Evolutionary conservation across 176 grass and related monocot genomes (phyloP).

Genomic region (Bolboschoenus planiculmis): DNA sequence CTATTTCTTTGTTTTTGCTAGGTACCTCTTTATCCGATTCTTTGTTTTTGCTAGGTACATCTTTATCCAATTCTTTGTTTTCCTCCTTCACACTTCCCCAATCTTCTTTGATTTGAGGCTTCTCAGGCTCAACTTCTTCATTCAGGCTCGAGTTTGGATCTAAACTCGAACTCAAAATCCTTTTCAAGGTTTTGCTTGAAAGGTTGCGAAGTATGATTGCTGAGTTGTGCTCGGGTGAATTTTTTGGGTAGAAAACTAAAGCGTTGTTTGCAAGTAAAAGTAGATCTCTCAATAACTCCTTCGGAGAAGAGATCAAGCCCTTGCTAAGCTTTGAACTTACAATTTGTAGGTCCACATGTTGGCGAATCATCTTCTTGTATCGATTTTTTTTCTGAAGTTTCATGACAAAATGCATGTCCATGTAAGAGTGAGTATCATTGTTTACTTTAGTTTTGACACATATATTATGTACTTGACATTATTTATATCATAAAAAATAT

Average conservation of each 20-base stretch:
- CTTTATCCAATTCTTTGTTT: conserved; percentile 13
- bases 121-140: conserved; percentile 5
- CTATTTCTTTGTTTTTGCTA: not conserved
- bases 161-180: conserved; percentile 33
- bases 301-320: conserved; percentile 57
- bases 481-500: not conserved
- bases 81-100: not conserved
- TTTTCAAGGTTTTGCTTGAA: conserved; percentile 37
- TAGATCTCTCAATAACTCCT: conserved; percentile 69
- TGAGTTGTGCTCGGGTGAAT: conserved; percentile 56
- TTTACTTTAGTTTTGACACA: not conserved
- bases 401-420: conserved; percentile 7
- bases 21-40: not conserved
- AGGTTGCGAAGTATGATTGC: conserved; percentile 49
- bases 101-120: conserved; percentile 14
- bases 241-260: conserved; percentile 56
- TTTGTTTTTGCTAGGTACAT: not conserved
- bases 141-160: not conserved
- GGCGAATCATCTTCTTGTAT: conserved; percentile 84
- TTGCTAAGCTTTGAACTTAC: conserved; percentile 60
- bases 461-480: not conserved
- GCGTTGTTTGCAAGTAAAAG: conserved; percentile 73
- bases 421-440: not conserved
- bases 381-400: conserved; percentile 44
- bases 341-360: conserved; percentile 66